Base-by-base conservation (phyloP, 2,329 filamentous ascomycete genomes). In the Penicillium sp. region DNA sequence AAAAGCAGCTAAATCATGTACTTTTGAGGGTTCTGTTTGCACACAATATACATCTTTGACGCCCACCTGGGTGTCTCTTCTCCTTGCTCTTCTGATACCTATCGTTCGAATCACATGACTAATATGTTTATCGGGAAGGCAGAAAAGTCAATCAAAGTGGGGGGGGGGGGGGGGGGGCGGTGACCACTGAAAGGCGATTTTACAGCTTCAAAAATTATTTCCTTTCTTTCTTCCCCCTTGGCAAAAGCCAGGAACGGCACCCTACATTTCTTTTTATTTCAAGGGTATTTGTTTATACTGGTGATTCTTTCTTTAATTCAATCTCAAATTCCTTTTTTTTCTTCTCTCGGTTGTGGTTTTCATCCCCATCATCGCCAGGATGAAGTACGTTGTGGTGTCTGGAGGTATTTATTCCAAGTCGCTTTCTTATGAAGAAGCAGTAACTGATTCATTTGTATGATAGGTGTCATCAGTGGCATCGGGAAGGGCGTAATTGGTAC, bases 321-420 rank as follows among this genome's bases (percentile, higher is more conserved):
- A 46, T 32, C 23, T 43, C 51, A 50, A 39, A 34, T 44, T 8
- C 29, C n/a, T 50, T 39, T 38, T 34, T 26, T 27, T 39, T 34
- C 26, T 27, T 39, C 11, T 55, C n/a, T 38, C 30, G 19, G 27
- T 43, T 6, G 43, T 16, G 38, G 50, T 34, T 49, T 47, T 53
- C 29, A 26, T 40, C 23, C 11, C 23, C 23, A 41, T 36, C 41
- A 40, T 44, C 48, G 60, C 64, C 65, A 84, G 76, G 69, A 91
- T 90, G 88, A 90, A 90, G 79, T 90, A 90, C 80, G 86, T 91
- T 74, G 80, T 90, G 62, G 87, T 91, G 63, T 89, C 86, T 66
- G 88, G 88, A 81, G 88, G 87, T 88, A 74, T 45, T 34, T 47
- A 39, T 53, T 32, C 19, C 11, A 19, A 50, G 16, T 44, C 38